Percentiles rank a stretch among this genome's conserved stretches.
Evolutionary conservation across 441 rosid species (phyloP).

Genomic region (California macrophylla): DNA sequence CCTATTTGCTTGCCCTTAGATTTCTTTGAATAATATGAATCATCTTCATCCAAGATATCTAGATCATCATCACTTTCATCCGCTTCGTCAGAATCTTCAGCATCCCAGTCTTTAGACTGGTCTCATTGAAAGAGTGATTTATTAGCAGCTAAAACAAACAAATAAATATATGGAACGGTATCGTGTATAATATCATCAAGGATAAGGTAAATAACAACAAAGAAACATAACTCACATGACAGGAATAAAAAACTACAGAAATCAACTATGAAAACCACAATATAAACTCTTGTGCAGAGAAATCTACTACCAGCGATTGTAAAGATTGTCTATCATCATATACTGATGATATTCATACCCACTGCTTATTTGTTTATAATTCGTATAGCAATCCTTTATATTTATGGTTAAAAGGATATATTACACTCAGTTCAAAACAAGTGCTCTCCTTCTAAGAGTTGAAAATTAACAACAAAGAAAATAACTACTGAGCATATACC

Average conservation of each 20-base stretch:
- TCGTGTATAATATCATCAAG: not conserved
- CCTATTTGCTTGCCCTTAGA: constrained; percentile 48
- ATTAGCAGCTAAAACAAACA: constrained; percentile 8
- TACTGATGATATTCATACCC: not conserved
- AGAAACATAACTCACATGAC: constrained; percentile 3
- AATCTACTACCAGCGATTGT: not conserved
- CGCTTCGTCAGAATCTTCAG: constrained; percentile 65
- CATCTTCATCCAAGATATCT: constrained; percentile 64
- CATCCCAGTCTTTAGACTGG: constrained; percentile 75
- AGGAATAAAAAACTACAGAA: not conserved
- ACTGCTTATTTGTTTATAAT: not conserved
- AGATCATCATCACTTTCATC: constrained; percentile 53
- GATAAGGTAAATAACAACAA: constrained; percentile 4
- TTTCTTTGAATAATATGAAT: constrained; percentile 55
- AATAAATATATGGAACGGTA: constrained; percentile 5
- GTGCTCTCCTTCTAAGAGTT: not conserved
- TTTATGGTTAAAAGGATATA: not conserved
- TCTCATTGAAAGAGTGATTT: constrained; percentile 15
- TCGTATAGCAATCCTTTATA: not conserved
- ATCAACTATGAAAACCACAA: not conserved
- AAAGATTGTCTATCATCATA: not conserved
- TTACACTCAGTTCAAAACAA: not conserved
- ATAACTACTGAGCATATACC: not conserved
- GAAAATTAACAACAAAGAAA: not conserved
- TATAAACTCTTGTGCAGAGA: not conserved